These are phyloP conservation scores for Zarea fungicola DNA, from an alignment of 2,329 filamentous ascomycete genomes.

Conservation along the genomic window DNA sequence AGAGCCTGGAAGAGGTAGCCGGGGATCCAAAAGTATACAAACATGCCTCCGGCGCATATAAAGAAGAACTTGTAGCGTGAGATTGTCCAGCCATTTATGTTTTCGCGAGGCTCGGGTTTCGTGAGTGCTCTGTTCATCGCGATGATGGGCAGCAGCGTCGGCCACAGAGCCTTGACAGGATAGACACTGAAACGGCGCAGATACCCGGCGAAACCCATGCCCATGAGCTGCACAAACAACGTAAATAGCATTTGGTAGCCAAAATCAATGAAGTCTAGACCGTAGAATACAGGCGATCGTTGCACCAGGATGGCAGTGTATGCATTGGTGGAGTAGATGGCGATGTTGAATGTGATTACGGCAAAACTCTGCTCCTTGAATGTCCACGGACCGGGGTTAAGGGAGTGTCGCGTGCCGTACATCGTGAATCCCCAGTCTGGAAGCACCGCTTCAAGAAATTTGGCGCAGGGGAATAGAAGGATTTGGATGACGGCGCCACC, in stretches of 20 bases:
- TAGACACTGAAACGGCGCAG: slow-evolving; percentile 47
- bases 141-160: slow-evolving; percentile 42
- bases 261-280: slow-evolving; percentile 33
- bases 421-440: slow-evolving; percentile 41
- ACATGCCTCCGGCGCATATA: slow-evolving; percentile 38
- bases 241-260: slow-evolving; percentile 44
- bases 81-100: slow-evolving; percentile 32
- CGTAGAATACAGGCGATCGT: slow-evolving; percentile 39
- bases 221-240: slow-evolving; percentile 47
- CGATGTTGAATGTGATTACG: slow-evolving; percentile 52
- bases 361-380: slow-evolving; percentile 58
- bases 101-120: slow-evolving; percentile 26
- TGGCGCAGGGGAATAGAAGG: slow-evolving; percentile 41
- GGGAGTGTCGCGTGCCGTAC: slow-evolving; percentile 34
- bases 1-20: slow-evolving; percentile 44
- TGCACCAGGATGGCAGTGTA: slow-evolving; percentile 44
- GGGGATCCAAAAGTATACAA: slow-evolving; percentile 50
- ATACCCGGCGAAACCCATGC: slow-evolving; percentile 49
- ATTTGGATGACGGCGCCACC: slow-evolving; percentile 38
- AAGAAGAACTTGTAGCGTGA: slow-evolving; percentile 43
- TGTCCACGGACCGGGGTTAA: slow-evolving; percentile 51
- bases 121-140: slow-evolving; percentile 44
- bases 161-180: slow-evolving; percentile 48
- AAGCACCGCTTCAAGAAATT: slow-evolving; percentile 36
- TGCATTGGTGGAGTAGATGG: slow-evolving; percentile 40